Conservation (phyloP, 768 basidiomycete genomes). For the Sistotremastrum suecicum region DNA sequence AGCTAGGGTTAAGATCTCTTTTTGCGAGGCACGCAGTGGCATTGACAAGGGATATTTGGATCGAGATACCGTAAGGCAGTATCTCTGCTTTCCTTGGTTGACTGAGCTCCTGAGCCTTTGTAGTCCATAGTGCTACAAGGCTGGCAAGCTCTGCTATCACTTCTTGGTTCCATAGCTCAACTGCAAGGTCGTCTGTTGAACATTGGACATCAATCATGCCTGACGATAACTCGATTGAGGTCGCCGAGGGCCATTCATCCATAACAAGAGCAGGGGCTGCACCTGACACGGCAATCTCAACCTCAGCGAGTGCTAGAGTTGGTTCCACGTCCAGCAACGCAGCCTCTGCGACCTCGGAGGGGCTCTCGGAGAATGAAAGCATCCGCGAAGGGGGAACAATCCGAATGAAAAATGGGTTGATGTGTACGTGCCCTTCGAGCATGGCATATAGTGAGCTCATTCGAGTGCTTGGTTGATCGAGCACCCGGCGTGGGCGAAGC, state of each 20-base stretch:
- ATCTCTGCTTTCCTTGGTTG: conserved; percentile 14
- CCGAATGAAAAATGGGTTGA: too few species aligned
- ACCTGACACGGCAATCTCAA: conserved; percentile 33
- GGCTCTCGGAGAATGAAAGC: not conserved
- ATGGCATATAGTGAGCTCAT: too few species aligned
- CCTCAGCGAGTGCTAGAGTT: conserved; percentile 41
- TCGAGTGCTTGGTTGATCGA: too few species aligned
- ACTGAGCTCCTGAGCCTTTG: not conserved
- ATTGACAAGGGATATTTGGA: conserved; percentile 43
- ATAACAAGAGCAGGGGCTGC: conserved; percentile 35
- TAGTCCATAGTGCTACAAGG: conserved; percentile 23
- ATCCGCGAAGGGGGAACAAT: too few species aligned
- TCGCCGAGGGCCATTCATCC: conserved; percentile 27
- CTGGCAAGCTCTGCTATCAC: conserved; percentile 40
- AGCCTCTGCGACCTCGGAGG: not conserved
- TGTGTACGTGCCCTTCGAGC: too few species aligned
- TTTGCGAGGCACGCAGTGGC: conserved; percentile 59
- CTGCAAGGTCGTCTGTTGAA: conserved; percentile 40
- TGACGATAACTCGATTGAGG: conserved; percentile 30
- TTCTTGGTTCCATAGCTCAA: conserved; percentile 55
- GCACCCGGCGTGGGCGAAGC: too few species aligned
- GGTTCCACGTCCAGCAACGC: conserved; percentile 9
- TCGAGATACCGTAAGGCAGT: conserved; percentile 41
- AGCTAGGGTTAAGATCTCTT: conserved; percentile 67
- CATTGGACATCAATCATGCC: conserved; percentile 31